Evolutionary conservation across 164 flowering plant genomes (phyloP).

Genomic region (Liquidambar formosana): DNA sequence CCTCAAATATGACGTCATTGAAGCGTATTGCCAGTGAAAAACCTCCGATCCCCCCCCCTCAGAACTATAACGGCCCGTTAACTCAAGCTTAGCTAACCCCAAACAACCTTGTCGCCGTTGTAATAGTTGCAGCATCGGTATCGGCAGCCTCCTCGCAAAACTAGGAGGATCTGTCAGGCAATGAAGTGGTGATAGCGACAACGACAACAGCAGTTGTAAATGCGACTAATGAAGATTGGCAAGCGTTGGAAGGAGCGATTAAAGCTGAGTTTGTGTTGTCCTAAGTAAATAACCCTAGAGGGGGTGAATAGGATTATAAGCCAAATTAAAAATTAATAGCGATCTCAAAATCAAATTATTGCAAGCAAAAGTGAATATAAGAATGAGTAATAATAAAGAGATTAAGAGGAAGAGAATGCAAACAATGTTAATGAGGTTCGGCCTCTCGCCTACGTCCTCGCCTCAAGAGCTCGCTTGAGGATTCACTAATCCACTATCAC

Average conservation of each 20-base stretch:
- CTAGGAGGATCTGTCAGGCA: slow-evolving; percentile 8
- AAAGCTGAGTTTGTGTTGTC: slow-evolving; percentile 73
- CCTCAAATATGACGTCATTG: slow-evolving; percentile 39
- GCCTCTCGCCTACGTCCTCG: too few species aligned
- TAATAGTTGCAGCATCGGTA: slow-evolving; percentile 22
- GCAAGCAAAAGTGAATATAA: too few species aligned
- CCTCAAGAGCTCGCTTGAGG: too few species aligned
- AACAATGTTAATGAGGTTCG: too few species aligned
- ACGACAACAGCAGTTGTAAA: slow-evolving; percentile 30
- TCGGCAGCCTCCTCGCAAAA: slow-evolving; percentile 10
- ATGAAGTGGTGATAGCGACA: slow-evolving; percentile 4
- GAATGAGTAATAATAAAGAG: too few species aligned
- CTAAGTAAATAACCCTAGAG: too few species aligned
- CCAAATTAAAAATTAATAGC: too few species aligned
- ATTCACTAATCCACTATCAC: too few species aligned
- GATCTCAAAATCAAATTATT: too few species aligned
- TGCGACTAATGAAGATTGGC: slow-evolving; percentile 30
- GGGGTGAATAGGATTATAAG: too few species aligned
- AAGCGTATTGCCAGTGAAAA: slow-evolving; percentile 61
- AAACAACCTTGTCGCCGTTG: slow-evolving; percentile 27
- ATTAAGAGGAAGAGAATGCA: too few species aligned
- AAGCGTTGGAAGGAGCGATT: slow-evolving; percentile 54
- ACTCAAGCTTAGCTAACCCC: slow-evolving; percentile 70
- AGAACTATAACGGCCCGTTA: slow-evolving; percentile 59
- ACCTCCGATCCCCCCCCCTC: slow-evolving; percentile 20